phyloP scores from a whole-genome alignment of 371 early-diverging fungal species.

The Mucor racemosus region DNA sequence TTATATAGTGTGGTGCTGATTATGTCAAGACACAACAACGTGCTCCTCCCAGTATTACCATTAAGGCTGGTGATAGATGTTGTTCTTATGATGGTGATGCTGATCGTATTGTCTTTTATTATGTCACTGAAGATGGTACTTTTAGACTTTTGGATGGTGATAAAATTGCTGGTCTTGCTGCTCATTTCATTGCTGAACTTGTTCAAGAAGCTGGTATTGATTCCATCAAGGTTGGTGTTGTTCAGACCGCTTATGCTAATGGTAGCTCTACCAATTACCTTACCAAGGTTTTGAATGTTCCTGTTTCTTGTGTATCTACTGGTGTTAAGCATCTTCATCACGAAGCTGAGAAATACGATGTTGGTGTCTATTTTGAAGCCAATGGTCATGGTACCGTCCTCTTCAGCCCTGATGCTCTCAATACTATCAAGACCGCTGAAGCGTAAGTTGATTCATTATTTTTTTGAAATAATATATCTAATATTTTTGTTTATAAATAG shows the following conservation, averaged over 20 bases:
- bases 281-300: conserved; percentile 84
- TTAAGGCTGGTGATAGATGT: conserved; percentile 72
- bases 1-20: conserved; percentile 94
- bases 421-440: conserved; percentile 72
- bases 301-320: conserved; percentile 93
- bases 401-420: conserved; percentile 86
- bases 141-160: conserved; percentile 97
- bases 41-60: conserved; percentile 73
- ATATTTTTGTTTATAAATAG: conserved; percentile 32
- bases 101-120: conserved; percentile 98
- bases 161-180: conserved; percentile 95
- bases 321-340: conserved; percentile 99
- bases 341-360: conserved; percentile 95
- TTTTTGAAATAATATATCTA: neutral
- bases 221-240: conserved; percentile 90
- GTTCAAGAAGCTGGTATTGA: conserved; percentile 79
- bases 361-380: conserved; percentile 99
- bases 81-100: conserved; percentile 99
- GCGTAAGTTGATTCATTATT: conserved; percentile 50
- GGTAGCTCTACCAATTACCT: conserved; percentile 95
- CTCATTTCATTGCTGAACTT: conserved; percentile 89
- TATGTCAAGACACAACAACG: conserved; percentile 92
- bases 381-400: conserved; percentile 99
- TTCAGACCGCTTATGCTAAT: conserved; percentile 99
- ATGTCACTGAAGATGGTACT: conserved; percentile 65